Percentiles rank a stretch among this genome's conserved stretches.
Evolutionary conservation across 495 filamentous ascomycete genomes (phyloP).

Genomic region (Penicillium goetzii): DNA sequence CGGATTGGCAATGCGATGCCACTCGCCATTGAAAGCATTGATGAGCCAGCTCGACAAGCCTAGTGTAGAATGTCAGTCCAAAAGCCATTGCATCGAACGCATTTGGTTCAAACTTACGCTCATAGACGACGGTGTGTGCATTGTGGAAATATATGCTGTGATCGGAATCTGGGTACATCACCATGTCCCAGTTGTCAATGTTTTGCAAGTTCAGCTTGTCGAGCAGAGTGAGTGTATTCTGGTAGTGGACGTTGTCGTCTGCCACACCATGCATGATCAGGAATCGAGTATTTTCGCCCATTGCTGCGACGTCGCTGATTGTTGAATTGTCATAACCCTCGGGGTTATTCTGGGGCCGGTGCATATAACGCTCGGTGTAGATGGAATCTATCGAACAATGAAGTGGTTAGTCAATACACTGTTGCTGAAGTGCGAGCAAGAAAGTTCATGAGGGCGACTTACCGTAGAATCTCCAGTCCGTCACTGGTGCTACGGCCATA

Average conservation of each 20-base stretch:
- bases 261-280: constrained; percentile 92
- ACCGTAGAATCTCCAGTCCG: constrained; percentile 93
- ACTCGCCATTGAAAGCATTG: constrained; percentile 97
- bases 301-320: constrained; percentile 70
- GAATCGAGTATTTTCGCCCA: constrained; percentile 79
- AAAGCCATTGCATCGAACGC: neutral
- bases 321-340: constrained; percentile 75
- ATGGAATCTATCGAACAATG: constrained; percentile 69
- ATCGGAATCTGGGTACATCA: constrained; percentile 95
- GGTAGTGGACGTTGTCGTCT: constrained; percentile 96
- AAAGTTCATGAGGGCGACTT: constrained; percentile 16
- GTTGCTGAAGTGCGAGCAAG: constrained; percentile 3
- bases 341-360: constrained; percentile 80
- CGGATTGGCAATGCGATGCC: constrained; percentile 73
- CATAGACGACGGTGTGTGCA: constrained; percentile 89
- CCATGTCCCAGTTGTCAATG: constrained; percentile 94
- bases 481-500: constrained; percentile 97
- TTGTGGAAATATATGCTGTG: constrained; percentile 96
- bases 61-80: constrained; percentile 34
- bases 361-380: constrained; percentile 97
- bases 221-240: constrained; percentile 84
- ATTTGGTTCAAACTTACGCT: constrained; percentile 67
- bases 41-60: constrained; percentile 90
- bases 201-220: constrained; percentile 83
- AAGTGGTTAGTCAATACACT: neutral